These are phyloP conservation scores for Hymenoscyphus repandus DNA, from an alignment of 2,329 filamentous ascomycete genomes.

Conservation along the genomic window DNA sequence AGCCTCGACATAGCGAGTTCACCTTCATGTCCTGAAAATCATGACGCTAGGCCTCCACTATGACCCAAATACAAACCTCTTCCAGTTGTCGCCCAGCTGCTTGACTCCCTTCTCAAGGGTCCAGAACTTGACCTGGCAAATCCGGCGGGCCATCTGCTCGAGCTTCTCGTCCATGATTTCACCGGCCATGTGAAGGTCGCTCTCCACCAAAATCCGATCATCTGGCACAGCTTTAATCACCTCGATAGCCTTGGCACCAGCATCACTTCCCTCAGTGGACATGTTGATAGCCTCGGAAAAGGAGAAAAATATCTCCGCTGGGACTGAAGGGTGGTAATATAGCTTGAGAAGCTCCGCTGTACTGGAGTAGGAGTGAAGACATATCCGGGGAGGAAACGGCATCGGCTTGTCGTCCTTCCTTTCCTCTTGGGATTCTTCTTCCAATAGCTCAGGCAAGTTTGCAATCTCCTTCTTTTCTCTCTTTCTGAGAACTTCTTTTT, in stretches of 20 bases:
- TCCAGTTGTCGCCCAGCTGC: conserved; percentile 69
- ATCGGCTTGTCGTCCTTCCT: conserved; percentile 35
- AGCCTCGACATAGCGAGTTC: too few relatives aligned
- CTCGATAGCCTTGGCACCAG: conserved; percentile 41
- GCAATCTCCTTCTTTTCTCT: conserved; percentile 50
- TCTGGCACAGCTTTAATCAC: conserved; percentile 70
- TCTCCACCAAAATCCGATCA: conserved; percentile 78
- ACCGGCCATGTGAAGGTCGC: conserved; percentile 81
- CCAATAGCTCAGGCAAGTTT: conserved; percentile 25
- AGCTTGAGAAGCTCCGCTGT: conserved; percentile 68
- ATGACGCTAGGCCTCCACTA: too few relatives aligned
- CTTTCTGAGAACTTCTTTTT: conserved; percentile 55
- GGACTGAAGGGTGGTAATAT: conserved; percentile 69
- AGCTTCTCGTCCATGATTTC: conserved; percentile 71
- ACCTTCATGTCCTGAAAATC: too few relatives aligned
- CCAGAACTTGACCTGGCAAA: conserved; percentile 80
- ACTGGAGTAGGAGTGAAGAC: conserved; percentile 90
- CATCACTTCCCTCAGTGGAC: conserved; percentile 42
- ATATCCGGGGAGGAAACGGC: conserved; percentile 81
- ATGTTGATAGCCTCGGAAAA: conserved; percentile 84
- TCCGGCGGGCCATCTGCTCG: conserved; percentile 67
- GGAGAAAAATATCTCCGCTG: conserved; percentile 77
- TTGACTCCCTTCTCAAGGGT: conserved; percentile 62
- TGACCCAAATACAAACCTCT: conserved; percentile 49
- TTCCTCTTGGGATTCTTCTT: conserved; percentile 32